Conservation (phyloP, 805 yeast species). For the Phaffomyces antillensis region DNA sequence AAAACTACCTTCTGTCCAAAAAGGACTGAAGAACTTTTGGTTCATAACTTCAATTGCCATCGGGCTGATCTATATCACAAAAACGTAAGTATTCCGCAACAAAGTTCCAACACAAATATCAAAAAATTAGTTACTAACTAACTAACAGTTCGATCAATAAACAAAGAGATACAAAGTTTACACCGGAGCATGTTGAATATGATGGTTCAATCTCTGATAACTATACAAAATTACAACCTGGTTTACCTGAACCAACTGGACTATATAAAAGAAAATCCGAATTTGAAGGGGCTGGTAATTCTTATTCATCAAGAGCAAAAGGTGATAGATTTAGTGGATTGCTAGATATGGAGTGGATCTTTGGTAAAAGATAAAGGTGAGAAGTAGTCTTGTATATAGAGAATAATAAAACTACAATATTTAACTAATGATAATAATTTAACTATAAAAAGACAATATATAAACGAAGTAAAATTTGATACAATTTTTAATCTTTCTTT, state of each 20-base stretch:
- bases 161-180: slow-evolving; percentile 30
- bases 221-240: slow-evolving; percentile 41
- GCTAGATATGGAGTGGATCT: slow-evolving; percentile 19
- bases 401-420: neutral
- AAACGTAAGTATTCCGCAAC: slow-evolving; percentile 18
- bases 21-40: slow-evolving; percentile 17
- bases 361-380: slow-evolving; percentile 7
- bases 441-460: neutral
- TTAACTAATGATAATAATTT: too few relatives aligned
- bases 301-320: slow-evolving; percentile 47
- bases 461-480: neutral
- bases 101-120: neutral
- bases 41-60: slow-evolving; percentile 22
- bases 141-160: slow-evolving; percentile 23
- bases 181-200: slow-evolving; percentile 24
- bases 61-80: slow-evolving; percentile 22
- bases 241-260: slow-evolving; percentile 40
- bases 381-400: neutral
- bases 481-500: slow-evolving; percentile 28
- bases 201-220: slow-evolving; percentile 7
- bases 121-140: neutral
- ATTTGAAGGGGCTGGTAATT: slow-evolving; percentile 61
- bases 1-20: slow-evolving; percentile 10
- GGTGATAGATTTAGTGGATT: slow-evolving; percentile 42
- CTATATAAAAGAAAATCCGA: slow-evolving; percentile 45